phyloP scores from a whole-genome alignment of 176 grass and related monocot species.

The Aechmea fasciata region DNA sequence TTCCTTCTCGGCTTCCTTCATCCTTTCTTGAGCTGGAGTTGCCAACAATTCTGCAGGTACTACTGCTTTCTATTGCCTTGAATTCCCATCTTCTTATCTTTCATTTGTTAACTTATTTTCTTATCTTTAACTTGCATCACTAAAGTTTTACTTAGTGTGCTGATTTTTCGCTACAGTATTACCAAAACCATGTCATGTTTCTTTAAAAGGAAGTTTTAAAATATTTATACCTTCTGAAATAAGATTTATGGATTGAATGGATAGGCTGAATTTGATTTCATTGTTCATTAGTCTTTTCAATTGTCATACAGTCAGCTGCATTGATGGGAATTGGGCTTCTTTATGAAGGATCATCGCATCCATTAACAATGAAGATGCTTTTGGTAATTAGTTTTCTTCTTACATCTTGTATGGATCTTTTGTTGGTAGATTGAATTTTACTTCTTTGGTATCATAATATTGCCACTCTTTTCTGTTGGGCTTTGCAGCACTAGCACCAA shows the following conservation, averaged over 20 bases:
- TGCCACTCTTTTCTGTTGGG: background rate
- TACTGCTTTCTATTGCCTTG: background rate
- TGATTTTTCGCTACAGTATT: too few species aligned
- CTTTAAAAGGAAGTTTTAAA: too few species aligned
- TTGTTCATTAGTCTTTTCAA: constrained; percentile 4
- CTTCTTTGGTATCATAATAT: background rate
- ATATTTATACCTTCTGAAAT: background rate
- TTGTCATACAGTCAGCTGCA: constrained; percentile 61
- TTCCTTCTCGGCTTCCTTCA: constrained; percentile 74
- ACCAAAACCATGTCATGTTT: too few species aligned
- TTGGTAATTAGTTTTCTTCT: constrained; percentile 43
- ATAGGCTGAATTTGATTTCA: constrained; percentile 10
- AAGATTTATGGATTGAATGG: background rate
- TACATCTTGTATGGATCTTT: constrained; percentile 6
- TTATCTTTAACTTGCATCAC: background rate
- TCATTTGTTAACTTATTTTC: background rate
- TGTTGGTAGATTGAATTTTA: background rate
- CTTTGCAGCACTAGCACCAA: background rate
- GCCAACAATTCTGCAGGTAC: constrained; percentile 86
- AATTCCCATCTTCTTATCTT: background rate
- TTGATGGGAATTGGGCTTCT: constrained; percentile 90
- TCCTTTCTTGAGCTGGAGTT: constrained; percentile 63
- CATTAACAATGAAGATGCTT: constrained; percentile 97
- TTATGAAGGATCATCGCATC: constrained; percentile 89
- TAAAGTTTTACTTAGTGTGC: too few species aligned